phyloP scores from a whole-genome alignment of 208 protist species.

The Leishmania amazonensis region DNA sequence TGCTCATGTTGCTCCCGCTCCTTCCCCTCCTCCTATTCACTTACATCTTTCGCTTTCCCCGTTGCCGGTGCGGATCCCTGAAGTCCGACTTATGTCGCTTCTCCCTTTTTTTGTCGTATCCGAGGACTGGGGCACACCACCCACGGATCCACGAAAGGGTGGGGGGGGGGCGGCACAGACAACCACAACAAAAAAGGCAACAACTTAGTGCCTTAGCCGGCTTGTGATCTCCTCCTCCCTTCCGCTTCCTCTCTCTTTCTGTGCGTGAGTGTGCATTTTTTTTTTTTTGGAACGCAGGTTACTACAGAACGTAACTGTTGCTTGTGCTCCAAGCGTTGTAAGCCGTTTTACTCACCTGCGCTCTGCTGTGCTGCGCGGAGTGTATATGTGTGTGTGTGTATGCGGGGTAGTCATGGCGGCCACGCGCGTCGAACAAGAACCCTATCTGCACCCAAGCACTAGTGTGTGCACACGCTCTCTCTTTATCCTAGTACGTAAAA shows the following conservation, averaged over 20 bases:
- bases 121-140: background rate
- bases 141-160: background rate
- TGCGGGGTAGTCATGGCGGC: background rate
- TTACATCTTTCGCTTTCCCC: constrained; percentile 13
- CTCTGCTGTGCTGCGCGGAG: background rate
- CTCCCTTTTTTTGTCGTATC: background rate
- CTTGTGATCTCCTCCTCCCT: background rate
- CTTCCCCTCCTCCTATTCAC: constrained; percentile 4
- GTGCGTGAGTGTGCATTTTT: background rate
- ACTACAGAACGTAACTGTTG: background rate
- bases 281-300: background rate
- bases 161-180: background rate
- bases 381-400: background rate
- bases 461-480: background rate
- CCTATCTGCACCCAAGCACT: background rate
- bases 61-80: background rate
- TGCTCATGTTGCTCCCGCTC: background rate
- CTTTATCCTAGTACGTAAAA: background rate
- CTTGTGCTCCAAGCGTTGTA: background rate
- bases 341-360: background rate
- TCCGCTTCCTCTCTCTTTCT: background rate
- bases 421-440: background rate
- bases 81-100: background rate
- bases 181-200: background rate
- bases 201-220: background rate